Evolutionary conservation across 2,329 filamentous ascomycete genomes (phyloP).

Genomic region (Exutisphaerella laricina): DNA sequence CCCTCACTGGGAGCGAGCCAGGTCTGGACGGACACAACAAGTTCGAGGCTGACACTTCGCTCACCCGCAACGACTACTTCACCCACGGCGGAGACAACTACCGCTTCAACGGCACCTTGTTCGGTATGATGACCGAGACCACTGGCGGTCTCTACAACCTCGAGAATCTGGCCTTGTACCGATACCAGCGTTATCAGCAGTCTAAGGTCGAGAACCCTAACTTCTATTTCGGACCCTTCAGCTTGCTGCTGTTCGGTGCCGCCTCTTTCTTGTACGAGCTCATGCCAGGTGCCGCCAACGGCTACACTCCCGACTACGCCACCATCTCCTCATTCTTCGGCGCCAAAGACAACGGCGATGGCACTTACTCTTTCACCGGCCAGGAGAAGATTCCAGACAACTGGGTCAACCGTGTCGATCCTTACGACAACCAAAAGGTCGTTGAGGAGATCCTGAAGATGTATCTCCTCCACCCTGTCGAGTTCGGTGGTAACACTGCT

Average conservation of each 20-base stretch:
- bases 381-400: constrained; percentile 38
- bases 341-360: constrained; percentile 35
- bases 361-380: constrained; percentile 36
- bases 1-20: constrained; percentile 36
- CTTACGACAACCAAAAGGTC: constrained; percentile 33
- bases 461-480: constrained; percentile 39
- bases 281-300: constrained; percentile 32
- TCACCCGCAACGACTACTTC: constrained; percentile 41
- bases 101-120: constrained; percentile 39
- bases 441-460: constrained; percentile 35
- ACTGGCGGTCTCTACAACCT: constrained; percentile 34
- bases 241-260: constrained; percentile 37
- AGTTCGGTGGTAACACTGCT: constrained; percentile 35
- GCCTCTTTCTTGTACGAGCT: constrained; percentile 41
- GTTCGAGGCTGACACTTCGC: constrained; percentile 38
- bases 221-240: constrained; percentile 40
- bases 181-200: constrained; percentile 37
- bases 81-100: constrained; percentile 31
- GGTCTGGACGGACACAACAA: constrained; percentile 43
- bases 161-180: constrained; percentile 27
- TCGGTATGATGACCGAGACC: constrained; percentile 35
- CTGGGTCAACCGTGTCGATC: constrained; percentile 27
- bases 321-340: constrained; percentile 39
- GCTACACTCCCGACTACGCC: constrained; percentile 29
- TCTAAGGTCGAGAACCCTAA: constrained; percentile 35